phyloP scores from a whole-genome alignment of 805 yeast species.

The Metschnikowia noctiluminum region DNA sequence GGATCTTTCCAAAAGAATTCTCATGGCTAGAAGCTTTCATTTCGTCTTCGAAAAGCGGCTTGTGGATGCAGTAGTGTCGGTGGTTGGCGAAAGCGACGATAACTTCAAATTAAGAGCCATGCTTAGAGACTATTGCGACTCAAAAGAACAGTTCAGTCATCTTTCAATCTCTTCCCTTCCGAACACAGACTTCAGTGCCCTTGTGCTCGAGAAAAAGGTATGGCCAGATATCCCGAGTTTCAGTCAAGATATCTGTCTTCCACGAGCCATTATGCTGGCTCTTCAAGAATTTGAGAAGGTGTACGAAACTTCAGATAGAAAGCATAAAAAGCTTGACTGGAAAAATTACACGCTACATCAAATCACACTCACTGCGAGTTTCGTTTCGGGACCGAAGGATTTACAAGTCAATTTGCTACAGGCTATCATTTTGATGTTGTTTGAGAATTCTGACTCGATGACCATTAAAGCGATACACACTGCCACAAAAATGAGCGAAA shows the following conservation, averaged over 20 bases:
- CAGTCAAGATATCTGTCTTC: constrained; percentile 23
- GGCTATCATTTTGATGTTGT: constrained; percentile 38
- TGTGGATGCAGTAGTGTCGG: constrained; percentile 22
- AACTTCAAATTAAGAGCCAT: constrained; percentile 26
- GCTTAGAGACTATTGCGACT: constrained; percentile 31
- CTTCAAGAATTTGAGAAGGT: constrained; percentile 22
- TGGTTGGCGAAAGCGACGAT: constrained; percentile 33
- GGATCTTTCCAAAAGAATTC: constrained; percentile 37
- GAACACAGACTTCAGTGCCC: constrained; percentile 26
- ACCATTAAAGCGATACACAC: constrained; percentile 21
- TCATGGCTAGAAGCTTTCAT: constrained; percentile 22
- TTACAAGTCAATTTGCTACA: constrained; percentile 42
- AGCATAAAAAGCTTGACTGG: constrained; percentile 39
- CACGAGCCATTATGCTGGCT: constrained; percentile 17
- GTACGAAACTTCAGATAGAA: constrained; percentile 22
- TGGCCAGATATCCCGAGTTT: constrained; percentile 40
- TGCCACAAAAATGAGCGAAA: constrained; percentile 31
- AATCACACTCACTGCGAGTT: constrained; percentile 29
- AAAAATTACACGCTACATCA: constrained; percentile 40
- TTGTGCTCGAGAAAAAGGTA: constrained; percentile 32
- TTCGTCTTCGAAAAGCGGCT: constrained; percentile 22
- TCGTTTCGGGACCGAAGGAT: constrained; percentile 30
- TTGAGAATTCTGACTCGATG: constrained; percentile 27
- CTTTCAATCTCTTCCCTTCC: neutral
- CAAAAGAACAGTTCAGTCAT: constrained; percentile 18